phyloP scores from a whole-genome alignment of 352 stramenopile species.

The Globisporangium alternatum region DNA sequence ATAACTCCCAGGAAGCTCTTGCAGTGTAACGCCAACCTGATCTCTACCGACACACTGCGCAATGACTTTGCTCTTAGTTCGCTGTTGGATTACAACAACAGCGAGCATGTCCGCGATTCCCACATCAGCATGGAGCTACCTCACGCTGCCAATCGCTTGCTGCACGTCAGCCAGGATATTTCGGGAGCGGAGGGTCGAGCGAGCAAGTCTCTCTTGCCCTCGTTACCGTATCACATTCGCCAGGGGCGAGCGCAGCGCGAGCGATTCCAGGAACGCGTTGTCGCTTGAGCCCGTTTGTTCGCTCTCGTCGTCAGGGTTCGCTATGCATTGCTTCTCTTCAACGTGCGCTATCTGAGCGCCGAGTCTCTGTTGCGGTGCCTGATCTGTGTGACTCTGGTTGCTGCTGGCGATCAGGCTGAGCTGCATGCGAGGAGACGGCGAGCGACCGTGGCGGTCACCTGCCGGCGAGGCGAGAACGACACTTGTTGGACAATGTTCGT shows the following conservation, averaged over 20 bases:
- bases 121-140: too few relatives aligned
- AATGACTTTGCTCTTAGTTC: not conserved
- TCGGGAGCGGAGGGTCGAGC: conserved; percentile 35
- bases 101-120: too few relatives aligned
- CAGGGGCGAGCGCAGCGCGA: conserved; percentile 49
- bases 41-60: too few relatives aligned
- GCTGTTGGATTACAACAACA: not conserved
- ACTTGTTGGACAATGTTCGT: too few relatives aligned
- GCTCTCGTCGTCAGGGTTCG: not conserved
- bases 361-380: not conserved
- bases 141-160: conserved; percentile 8
- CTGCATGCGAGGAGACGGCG: conserved; percentile 26
- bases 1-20: too few relatives aligned
- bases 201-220: conserved; percentile 32
- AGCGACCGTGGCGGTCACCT: conserved; percentile 42
- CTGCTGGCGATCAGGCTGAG: not conserved
- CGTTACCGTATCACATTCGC: conserved; percentile 52
- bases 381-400: not conserved
- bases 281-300: not conserved
- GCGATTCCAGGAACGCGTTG: conserved; percentile 48
- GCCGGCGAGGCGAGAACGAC: too few relatives aligned
- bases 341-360: not conserved
- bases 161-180: conserved; percentile 28
- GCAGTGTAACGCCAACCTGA: too few relatives aligned
- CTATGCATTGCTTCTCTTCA: not conserved